Evolutionary conservation across 225 moss, liverwort and hornwort genomes (phyloP), one percentile per base, ranked within the genome.

Genomic region (Pseudoscleropodium purum): DNA sequence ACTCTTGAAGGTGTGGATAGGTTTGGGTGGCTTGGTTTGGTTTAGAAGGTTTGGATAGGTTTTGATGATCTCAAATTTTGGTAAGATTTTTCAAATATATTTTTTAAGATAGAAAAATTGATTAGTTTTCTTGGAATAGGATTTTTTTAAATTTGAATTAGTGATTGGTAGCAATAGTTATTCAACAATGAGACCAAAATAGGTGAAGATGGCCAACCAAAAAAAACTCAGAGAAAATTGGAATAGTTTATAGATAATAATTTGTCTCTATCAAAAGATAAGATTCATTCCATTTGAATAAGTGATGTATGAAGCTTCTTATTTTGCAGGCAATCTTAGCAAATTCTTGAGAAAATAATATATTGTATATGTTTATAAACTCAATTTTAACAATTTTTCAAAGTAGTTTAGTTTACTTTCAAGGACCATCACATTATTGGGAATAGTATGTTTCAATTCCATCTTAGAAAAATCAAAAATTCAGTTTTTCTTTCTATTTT

Each of bases 161-260:
- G 0, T 20, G 20, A 4, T 37, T 1, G 1, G 2, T 0, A 67
- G 1, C 2, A 11, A 67, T 10, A 20, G 20, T 67, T 20, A 37
- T 21, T 6, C 6, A 1, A 4, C 1, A 24, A 39, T 39, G 13
- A 69, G 24, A 4, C 8, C 13, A 1, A 24, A 69, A 39, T 2
- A 7, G 1, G 24, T 2, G 0, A 39, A 1, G 2, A 6, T 4
- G 13, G 4, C 0, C 7, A 69, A 1, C 10, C 0, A 10, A 10
- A 10, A 36, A 18, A 33, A 5, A 5, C 6, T 1, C 19, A 36
- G 10, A 6, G 3, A 68, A 21, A 12, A 3, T 37, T 21, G 11
- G 12, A 21, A 37, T 37, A 21, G 7, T 65, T 65, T n/a, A n/a
- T n/a, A n/a, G 21, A 69, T n/a, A n/a, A 4, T n/a, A 19, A 13